Conservation (phyloP, 345 rosid genomes). For the Pistacia atlantica region DNA sequence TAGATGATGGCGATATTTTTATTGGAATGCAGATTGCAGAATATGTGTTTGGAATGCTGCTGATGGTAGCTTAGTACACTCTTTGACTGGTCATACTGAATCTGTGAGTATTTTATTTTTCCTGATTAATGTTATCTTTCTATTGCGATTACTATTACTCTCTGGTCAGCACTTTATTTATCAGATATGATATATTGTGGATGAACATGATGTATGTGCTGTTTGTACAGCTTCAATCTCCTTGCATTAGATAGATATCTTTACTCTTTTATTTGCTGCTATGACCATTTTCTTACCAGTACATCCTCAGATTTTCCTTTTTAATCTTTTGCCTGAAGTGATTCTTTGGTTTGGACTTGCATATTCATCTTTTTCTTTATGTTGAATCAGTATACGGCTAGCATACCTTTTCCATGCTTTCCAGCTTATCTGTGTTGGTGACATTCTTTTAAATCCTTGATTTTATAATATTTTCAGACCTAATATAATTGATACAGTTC, state of each 20-base stretch:
- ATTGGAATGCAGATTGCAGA: conserved; percentile 81
- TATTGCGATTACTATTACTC: not conserved
- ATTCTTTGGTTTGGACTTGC: not conserved
- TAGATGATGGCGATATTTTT: conserved; percentile 15
- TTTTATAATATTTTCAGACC: not conserved
- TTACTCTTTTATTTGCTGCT: not conserved
- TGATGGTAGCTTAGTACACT: conserved; percentile 95
- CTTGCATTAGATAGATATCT: not conserved
- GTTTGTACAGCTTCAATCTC: not conserved
- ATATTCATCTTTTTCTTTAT: not conserved
- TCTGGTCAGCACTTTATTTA: not conserved
- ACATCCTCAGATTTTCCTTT: not conserved
- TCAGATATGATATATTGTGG: not conserved
- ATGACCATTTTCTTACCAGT: not conserved
- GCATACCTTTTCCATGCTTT: not conserved
- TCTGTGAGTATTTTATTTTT: conserved; percentile 62
- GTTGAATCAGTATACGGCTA: not conserved
- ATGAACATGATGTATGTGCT: not conserved
- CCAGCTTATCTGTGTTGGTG: not conserved
- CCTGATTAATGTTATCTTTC: conserved; percentile 1
- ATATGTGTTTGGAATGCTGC: conserved; percentile 99
- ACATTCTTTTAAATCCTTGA: not conserved
- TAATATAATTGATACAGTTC: not conserved
- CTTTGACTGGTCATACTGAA: conserved; percentile 93
- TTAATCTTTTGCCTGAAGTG: conserved; percentile 2